These are phyloP conservation scores for Parathielavia hyrcaniae DNA, from an alignment of 495 filamentous ascomycete genomes.

Conservation along the genomic window DNA sequence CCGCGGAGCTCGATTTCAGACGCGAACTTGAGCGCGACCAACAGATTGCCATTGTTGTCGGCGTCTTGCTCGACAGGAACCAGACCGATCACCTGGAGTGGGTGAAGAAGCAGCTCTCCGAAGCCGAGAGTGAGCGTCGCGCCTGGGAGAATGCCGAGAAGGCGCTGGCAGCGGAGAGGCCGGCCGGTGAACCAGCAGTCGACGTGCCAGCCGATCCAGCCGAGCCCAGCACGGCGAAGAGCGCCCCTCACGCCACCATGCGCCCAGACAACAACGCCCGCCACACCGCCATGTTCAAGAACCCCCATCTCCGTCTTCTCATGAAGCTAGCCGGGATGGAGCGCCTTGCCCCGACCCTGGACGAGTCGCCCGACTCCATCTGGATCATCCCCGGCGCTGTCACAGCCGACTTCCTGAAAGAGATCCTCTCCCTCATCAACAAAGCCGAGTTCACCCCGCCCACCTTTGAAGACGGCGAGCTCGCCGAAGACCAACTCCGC, in stretches of 20 bases:
- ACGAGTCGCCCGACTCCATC: slow-evolving; percentile 61
- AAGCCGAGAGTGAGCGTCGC: slow-evolving; percentile 65
- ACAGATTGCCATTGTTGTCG: slow-evolving; percentile 72
- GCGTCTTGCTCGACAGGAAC: slow-evolving; percentile 68
- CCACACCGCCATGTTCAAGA: slow-evolving; percentile 73
- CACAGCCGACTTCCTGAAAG: slow-evolving; percentile 55
- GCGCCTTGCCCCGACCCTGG: slow-evolving; percentile 54
- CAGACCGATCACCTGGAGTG: slow-evolving; percentile 70
- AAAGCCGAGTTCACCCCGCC: slow-evolving; percentile 67
- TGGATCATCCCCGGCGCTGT: slow-evolving; percentile 74
- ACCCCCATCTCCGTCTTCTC: slow-evolving; percentile 82
- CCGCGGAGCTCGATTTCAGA: slow-evolving; percentile 72
- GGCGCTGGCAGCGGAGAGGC: slow-evolving; percentile 40
- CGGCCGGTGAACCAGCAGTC: slow-evolving; percentile 31
- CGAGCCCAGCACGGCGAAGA: slow-evolving; percentile 39
- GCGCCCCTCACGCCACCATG: slow-evolving; percentile 43
- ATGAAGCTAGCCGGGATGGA: slow-evolving; percentile 71
- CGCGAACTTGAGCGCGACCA: slow-evolving; percentile 56
- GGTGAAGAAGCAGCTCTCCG: slow-evolving; percentile 64
- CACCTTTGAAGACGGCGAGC: slow-evolving; percentile 58
- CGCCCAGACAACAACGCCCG: slow-evolving; percentile 61
- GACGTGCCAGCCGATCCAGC: no score
- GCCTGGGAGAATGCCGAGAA: slow-evolving; percentile 69
- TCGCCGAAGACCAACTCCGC: slow-evolving; percentile 69
- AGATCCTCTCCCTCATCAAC: slow-evolving; percentile 56